These are phyloP conservation scores for Gastrolobium bilobum DNA, from an alignment of 306 rosid genomes.

Conservation along the genomic window DNA sequence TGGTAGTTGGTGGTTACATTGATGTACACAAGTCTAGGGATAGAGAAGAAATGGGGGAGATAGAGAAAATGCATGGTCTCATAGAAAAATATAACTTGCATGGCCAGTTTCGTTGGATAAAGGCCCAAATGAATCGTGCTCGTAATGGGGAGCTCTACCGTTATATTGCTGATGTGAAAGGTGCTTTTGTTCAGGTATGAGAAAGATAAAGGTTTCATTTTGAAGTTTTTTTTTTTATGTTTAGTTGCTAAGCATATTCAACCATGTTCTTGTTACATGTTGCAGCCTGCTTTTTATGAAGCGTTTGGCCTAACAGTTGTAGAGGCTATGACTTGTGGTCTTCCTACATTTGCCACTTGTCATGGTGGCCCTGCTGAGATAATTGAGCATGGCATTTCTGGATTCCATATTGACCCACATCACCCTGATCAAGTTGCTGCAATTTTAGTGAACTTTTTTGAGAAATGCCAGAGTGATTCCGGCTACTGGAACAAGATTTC, in stretches of 20 bases:
- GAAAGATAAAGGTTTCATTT: not conserved
- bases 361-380: slow-evolving; percentile 91
- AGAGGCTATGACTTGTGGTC: slow-evolving; percentile 86
- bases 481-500: slow-evolving; percentile 71
- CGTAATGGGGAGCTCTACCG: slow-evolving; percentile 82
- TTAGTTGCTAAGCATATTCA: not conserved
- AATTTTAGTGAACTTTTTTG: slow-evolving; percentile 61
- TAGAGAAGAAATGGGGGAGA: slow-evolving; percentile 76
- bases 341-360: slow-evolving; percentile 81
- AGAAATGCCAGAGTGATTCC: slow-evolving; percentile 62
- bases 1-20: slow-evolving; percentile 69
- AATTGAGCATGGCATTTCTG: slow-evolving; percentile 76
- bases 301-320: slow-evolving; percentile 84
- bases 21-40: slow-evolving; percentile 68
- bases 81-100: slow-evolving; percentile 59
- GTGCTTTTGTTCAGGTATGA: slow-evolving; percentile 81
- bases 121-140: slow-evolving; percentile 74
- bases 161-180: slow-evolving; percentile 71
- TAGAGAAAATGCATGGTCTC: slow-evolving; percentile 78
- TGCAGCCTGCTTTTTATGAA: slow-evolving; percentile 85
- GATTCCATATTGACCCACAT: slow-evolving; percentile 82
- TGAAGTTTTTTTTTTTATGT: not conserved
- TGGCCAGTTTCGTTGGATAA: slow-evolving; percentile 78
- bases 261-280: slow-evolving; percentile 16
- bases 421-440: slow-evolving; percentile 70